phyloP scores from a whole-genome alignment of 129 eudicot genomes.

The Saussurea involucrata region DNA sequence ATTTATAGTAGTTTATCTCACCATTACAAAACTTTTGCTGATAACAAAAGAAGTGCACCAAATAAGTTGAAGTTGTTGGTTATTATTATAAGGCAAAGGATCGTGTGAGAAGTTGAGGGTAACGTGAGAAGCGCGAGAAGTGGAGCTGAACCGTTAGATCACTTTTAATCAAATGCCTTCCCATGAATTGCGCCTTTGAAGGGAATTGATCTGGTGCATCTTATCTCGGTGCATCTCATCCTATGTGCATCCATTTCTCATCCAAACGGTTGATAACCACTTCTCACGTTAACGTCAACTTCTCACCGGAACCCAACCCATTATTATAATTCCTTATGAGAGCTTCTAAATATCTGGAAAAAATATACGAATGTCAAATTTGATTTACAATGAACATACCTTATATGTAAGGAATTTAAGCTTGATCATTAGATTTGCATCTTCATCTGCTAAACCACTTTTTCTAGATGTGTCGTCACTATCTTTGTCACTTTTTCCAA shows the following conservation, averaged over 20 bases:
- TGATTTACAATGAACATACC: constrained; percentile 33
- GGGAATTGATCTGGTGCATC: too few relatives aligned
- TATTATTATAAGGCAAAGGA: not conserved
- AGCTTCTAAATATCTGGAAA: not conserved
- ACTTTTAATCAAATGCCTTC: too few relatives aligned
- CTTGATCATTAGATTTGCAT: constrained; percentile 94
- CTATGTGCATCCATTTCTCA: too few relatives aligned
- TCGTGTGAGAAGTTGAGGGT: too few relatives aligned
- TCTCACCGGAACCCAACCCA: too few relatives aligned
- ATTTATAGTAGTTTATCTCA: not conserved
- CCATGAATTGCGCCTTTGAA: too few relatives aligned
- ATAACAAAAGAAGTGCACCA: not conserved
- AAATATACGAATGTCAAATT: not conserved
- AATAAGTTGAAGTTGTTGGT: not conserved
- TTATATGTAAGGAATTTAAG: constrained; percentile 90
- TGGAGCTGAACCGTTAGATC: too few relatives aligned
- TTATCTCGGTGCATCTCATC: too few relatives aligned
- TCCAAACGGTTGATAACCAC: too few relatives aligned
- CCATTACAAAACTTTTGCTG: not conserved
- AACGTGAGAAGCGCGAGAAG: too few relatives aligned
- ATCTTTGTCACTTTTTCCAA: constrained; percentile 25
- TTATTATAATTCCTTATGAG: not conserved
- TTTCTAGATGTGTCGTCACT: constrained; percentile 27
- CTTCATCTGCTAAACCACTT: constrained; percentile 85
- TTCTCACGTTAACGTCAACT: too few relatives aligned